Percentiles rank a stretch among this genome's conserved stretches.
Conservation (phyloP, 352 stramenopile species). For the Globisporangium nodosum region DNA sequence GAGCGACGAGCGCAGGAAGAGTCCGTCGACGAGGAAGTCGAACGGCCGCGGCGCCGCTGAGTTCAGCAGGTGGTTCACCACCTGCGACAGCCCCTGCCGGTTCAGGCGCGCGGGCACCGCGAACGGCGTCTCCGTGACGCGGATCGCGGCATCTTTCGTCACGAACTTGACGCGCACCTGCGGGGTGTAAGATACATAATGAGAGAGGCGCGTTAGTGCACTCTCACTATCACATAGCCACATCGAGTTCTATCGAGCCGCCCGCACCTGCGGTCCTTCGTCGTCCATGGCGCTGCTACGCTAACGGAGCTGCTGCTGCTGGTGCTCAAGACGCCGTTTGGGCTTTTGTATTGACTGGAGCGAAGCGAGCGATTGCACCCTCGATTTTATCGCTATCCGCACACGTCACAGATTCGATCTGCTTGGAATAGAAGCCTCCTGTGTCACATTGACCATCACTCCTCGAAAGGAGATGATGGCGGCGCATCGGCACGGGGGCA, state of each 20-base stretch:
- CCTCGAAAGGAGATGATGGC: not conserved
- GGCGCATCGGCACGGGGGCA: slow-evolving; percentile 7
- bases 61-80: slow-evolving; percentile 87
- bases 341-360: not conserved
- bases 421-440: not conserved
- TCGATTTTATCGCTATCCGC: not conserved
- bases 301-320: not conserved
- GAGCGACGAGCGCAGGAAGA: slow-evolving; percentile 72
- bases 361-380: not conserved
- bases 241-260: not conserved
- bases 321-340: not conserved
- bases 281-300: slow-evolving; percentile 19
- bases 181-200: not conserved
- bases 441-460: not conserved
- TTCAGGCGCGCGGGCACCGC: slow-evolving; percentile 75
- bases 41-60: slow-evolving; percentile 58
- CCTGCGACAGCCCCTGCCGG: slow-evolving; percentile 80
- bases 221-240: not conserved
- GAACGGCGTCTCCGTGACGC: slow-evolving; percentile 87
- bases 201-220: not conserved
- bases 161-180: slow-evolving; percentile 89
- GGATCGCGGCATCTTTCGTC: slow-evolving; percentile 82
- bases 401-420: not conserved
- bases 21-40: slow-evolving; percentile 79
- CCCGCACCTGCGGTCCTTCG: slow-evolving; percentile 29